Percentiles rank a stretch among this genome's conserved stretches.
Conservation (phyloP, 140 eudicot species). For the Flaveria floridana region DNA sequence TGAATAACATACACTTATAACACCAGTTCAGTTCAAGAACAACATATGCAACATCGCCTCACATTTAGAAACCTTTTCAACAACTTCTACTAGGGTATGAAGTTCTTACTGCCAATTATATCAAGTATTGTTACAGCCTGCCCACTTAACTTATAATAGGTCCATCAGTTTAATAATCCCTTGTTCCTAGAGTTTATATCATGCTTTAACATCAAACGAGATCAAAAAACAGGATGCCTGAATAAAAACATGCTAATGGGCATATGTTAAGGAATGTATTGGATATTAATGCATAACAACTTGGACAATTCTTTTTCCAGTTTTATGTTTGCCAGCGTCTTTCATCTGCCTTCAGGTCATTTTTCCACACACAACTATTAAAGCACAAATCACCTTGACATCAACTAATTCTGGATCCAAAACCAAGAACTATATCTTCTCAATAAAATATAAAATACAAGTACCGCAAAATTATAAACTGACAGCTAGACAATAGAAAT, state of each 20-base stretch:
- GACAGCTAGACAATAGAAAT: not conserved
- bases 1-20: not conserved
- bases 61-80: not conserved
- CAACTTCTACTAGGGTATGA: not conserved
- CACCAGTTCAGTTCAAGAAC: conserved; percentile 3
- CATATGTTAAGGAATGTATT: not conserved
- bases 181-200: conserved; percentile 18
- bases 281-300: not conserved
- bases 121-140: not conserved
- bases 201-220: conserved; percentile 18
- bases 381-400: conserved; percentile 16
- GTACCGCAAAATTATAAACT: not conserved
- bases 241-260: conserved; percentile 11
- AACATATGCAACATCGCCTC: conserved; percentile 19
- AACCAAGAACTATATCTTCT: no score
- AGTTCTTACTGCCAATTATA: conserved; percentile 7
- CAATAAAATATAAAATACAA: no score
- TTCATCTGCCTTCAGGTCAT: conserved; percentile 17
- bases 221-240: not conserved
- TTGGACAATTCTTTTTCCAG: not conserved
- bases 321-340: not conserved
- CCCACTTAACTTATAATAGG: conserved; percentile 3
- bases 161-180: not conserved
- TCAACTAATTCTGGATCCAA: conserved; percentile 6
- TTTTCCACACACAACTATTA: not conserved